A percentile compares a stretch with the other conserved stretches of the same genome.
These are phyloP conservation scores for Ochromonas danica DNA, from an alignment of 108 stramenopile species.

Conservation along the genomic window DNA sequence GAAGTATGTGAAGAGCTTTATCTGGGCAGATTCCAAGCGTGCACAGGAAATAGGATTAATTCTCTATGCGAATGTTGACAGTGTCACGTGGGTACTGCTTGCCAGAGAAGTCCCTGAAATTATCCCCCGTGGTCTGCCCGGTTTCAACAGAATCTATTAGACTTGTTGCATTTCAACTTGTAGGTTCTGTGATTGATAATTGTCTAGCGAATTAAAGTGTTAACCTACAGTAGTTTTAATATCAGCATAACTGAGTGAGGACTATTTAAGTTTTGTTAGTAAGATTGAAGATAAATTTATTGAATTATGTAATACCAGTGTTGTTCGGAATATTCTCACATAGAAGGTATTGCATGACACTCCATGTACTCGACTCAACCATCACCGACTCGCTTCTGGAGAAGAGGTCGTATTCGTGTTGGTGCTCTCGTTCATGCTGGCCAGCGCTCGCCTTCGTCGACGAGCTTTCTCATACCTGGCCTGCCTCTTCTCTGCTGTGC, in stretches of 20 bases:
- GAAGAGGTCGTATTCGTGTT: no score
- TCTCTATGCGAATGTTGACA: conserved; percentile 40
- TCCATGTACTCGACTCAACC: no score
- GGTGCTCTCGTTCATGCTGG: no score
- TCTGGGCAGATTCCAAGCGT: conserved; percentile 42
- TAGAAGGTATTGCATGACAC: no score
- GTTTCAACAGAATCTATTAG: conserved; percentile 38
- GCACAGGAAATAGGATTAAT: conserved; percentile 48
- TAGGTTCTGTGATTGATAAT: no score
- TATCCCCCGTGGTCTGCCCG: conserved; percentile 45
- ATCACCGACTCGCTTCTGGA: no score
- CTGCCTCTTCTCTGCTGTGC: background rate
- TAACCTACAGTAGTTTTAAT: no score
- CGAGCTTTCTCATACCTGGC: conserved; percentile 1
- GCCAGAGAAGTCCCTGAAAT: conserved; percentile 42
- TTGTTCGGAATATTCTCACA: no score
- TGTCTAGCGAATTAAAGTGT: no score
- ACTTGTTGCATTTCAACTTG: background rate
- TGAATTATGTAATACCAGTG: background rate
- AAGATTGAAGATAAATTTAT: no score
- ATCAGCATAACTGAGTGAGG: no score
- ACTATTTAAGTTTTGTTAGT: no score
- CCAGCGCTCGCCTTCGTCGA: background rate
- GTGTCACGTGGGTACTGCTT: conserved; percentile 40
- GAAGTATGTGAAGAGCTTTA: conserved; percentile 45